phyloP scores from a whole-genome alignment of 2,329 filamentous ascomycete species.

The Curvularia spicifera region DNA sequence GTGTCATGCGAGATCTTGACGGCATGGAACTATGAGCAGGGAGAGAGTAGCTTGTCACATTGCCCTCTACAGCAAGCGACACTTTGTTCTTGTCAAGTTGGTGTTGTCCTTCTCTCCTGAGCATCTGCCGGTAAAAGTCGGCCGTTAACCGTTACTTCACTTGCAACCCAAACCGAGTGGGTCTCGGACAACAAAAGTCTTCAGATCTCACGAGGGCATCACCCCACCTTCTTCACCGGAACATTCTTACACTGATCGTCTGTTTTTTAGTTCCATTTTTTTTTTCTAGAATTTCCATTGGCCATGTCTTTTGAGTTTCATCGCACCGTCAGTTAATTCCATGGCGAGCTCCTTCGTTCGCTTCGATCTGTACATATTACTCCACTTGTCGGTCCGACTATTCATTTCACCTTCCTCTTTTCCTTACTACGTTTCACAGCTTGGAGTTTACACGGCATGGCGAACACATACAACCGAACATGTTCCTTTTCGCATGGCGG shows the following conservation, averaged over 20 bases:
- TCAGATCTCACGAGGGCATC: conserved; percentile 10
- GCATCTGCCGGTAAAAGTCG: conserved; percentile 25
- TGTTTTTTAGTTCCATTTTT: not conserved
- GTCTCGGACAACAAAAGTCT: conserved; percentile 21
- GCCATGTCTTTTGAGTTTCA: not conserved
- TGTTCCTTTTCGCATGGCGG: not conserved
- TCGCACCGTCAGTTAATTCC: not conserved
- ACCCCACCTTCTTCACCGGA: conserved; percentile 15
- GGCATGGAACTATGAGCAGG: conserved; percentile 63
- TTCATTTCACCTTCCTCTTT: conserved; percentile 1
- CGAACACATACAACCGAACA: conserved; percentile 1
- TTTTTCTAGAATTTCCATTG: not conserved
- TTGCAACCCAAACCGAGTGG: conserved; percentile 23
- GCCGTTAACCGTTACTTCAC: conserved; percentile 23
- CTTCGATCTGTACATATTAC: conserved; percentile 19
- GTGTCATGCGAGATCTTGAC: conserved; percentile 85
- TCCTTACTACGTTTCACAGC: conserved; percentile 2
- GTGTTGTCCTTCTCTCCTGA: not conserved
- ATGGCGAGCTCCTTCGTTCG: conserved; percentile 5
- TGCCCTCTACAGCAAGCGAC: not conserved
- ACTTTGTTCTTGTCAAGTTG: not conserved
- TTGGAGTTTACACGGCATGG: conserved; percentile 8
- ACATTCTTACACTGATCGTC: not conserved
- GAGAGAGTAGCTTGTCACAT: not conserved
- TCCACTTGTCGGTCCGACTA: conserved; percentile 17